These are phyloP conservation scores for Pichia californica DNA, from an alignment of 805 yeast genomes.

Conservation along the genomic window DNA sequence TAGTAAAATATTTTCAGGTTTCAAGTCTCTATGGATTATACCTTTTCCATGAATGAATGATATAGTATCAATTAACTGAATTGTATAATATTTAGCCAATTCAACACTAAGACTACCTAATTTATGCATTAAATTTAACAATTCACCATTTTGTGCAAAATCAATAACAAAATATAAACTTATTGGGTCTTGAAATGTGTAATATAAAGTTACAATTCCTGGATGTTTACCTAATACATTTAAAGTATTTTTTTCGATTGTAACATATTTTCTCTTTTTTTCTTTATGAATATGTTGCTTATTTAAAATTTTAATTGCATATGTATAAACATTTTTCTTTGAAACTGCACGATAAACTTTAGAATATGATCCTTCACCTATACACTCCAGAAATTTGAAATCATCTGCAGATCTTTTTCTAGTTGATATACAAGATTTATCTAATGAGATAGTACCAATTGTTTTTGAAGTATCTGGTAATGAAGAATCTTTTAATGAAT, in stretches of 20 bases:
- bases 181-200: conserved; percentile 89
- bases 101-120: conserved; percentile 71
- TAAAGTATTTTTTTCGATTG: conserved; percentile 86
- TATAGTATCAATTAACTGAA: conserved; percentile 86
- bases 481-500: too few species aligned
- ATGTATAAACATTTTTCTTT: conserved; percentile 61
- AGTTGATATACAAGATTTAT: not conserved
- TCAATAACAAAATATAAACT: conserved; percentile 88
- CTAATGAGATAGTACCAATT: not conserved
- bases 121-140: conserved; percentile 69
- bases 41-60: conserved; percentile 84
- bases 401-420: conserved; percentile 64
- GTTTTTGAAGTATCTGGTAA: too few species aligned
- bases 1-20: conserved; percentile 87
- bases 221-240: conserved; percentile 89
- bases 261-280: conserved; percentile 90
- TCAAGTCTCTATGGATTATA: conserved; percentile 87
- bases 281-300: conserved; percentile 92
- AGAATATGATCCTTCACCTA: conserved; percentile 96
- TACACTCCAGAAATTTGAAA: conserved; percentile 78
- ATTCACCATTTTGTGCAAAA: conserved; percentile 93
- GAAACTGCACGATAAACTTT: conserved; percentile 88
- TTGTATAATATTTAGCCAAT: conserved; percentile 73
- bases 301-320: conserved; percentile 86
- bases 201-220: conserved; percentile 85